Evolutionary conservation across 495 filamentous ascomycete species (phyloP).

Genomic region (Tuber magnatum): DNA sequence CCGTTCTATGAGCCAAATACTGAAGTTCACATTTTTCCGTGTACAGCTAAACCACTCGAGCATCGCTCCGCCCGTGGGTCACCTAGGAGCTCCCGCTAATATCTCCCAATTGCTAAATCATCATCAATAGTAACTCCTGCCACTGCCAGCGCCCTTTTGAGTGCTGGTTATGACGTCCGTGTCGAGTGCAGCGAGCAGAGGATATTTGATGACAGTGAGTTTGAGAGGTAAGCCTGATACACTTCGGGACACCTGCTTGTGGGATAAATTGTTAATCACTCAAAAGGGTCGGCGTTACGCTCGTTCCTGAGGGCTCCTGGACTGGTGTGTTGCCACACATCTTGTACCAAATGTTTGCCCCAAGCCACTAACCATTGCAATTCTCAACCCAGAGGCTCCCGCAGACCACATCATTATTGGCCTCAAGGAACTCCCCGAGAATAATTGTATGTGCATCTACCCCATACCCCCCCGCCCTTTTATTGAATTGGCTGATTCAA

Average conservation of each 20-base stretch:
- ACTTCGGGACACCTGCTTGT: not conserved
- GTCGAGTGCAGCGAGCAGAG: constrained; percentile 72
- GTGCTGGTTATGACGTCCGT: constrained; percentile 75
- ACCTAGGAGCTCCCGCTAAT: constrained; percentile 11
- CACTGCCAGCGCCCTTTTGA: constrained; percentile 68
- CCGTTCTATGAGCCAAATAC: constrained; percentile 22
- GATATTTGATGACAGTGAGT: constrained; percentile 74
- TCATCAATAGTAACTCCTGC: constrained; percentile 52
- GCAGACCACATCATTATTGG: constrained; percentile 77
- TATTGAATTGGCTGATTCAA: not conserved
- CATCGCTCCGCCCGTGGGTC: constrained; percentile 48
- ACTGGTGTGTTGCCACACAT: constrained; percentile 37
- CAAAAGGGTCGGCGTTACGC: constrained; percentile 54
- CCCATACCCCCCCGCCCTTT: not conserved
- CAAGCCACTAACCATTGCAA: constrained; percentile 13
- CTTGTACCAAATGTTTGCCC: not conserved
- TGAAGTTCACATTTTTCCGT: constrained; percentile 43
- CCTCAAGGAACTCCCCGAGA: constrained; percentile 88
- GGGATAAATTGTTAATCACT: not conserved
- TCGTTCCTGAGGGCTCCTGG: constrained; percentile 83
- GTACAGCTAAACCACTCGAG: constrained; percentile 50
- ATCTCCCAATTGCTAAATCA: constrained; percentile 1
- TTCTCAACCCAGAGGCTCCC: constrained; percentile 50
- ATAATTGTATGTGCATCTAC: constrained; percentile 52
- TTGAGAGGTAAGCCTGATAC: constrained; percentile 42